Base-by-base conservation (phyloP, 495 filamentous ascomycete genomes). In the Penicillium parvum region DNA sequence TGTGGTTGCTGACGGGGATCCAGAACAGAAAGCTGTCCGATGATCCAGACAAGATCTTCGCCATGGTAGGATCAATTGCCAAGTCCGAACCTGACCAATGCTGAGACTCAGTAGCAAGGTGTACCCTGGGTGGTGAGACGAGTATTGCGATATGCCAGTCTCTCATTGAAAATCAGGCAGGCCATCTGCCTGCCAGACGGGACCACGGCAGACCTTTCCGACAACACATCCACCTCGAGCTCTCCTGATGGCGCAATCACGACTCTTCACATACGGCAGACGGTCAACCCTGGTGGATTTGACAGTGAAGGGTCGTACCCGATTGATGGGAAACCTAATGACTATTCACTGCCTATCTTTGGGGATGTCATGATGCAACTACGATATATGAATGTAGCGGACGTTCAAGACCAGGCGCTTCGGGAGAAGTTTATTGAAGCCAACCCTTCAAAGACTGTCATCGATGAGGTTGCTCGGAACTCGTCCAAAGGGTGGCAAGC, bases 21-120 rank as follows among this genome's bases (percentile, higher is more conserved):
- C 32, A 58, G 51, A 52, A 58, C 19, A 44, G 47, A 32, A 46
- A 50, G 19, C 7, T 55, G 4, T 58, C 55, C 2, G 45, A 50
- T 37, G 51, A 58, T 16, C 50, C 55, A 1, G 55, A 55, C 21
- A 32, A 40, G 6, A 26, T 58, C 0, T 49, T 58, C 14, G 33
- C 20, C 3, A 23, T 55, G 51, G 54, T 57, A 50, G 15, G 30
- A 1, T 10, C 6, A 10, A 29, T 18, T 1, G 4, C 8, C n/a
- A 5, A 4, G 8, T 3, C 18, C 32, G 20, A 10, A 18, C 1
- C 2, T 19, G 9, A 3, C 1, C 6, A 4, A 29, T 22, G 18
- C 18, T 26, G 12, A 42, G 26, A 41, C 1, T 2, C 10, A 14
- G 14, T 34, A 29, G 55, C 55, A 58, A 55, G 47, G 47, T 5